A percentile compares a stretch with the other conserved stretches of the same genome.
Conservation (phyloP, 345 rosid genomes). For the Lumnitzera littorea region DNA sequence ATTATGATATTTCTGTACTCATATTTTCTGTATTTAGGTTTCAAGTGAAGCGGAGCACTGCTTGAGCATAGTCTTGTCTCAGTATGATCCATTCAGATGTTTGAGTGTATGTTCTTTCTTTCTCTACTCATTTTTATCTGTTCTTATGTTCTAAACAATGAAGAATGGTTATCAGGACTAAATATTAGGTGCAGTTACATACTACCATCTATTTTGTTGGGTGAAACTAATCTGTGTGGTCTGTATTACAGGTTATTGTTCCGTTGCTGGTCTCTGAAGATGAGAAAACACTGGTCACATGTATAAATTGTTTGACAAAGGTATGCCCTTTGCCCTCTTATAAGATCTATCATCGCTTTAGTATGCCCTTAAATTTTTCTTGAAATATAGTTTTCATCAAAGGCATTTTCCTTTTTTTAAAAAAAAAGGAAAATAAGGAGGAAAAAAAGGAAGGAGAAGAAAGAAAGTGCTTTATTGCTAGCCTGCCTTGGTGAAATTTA, state of each 20-base stretch:
- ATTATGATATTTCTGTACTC: slow-evolving; percentile 6
- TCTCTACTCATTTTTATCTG: neutral
- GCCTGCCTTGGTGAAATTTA: too few relatives aligned
- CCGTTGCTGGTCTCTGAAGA: slow-evolving; percentile 90
- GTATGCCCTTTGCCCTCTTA: slow-evolving; percentile 20
- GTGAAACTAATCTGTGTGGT: too few relatives aligned
- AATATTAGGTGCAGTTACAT: too few relatives aligned
- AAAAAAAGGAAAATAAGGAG: too few relatives aligned
- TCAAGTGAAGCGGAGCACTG: slow-evolving; percentile 89
- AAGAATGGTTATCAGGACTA: too few relatives aligned
- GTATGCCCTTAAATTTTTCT: neutral
- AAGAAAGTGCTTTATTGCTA: too few relatives aligned
- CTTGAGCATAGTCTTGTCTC: slow-evolving; percentile 63
- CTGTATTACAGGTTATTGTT: slow-evolving; percentile 58
- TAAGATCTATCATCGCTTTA: neutral
- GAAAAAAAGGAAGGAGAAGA: too few relatives aligned
- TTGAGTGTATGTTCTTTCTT: slow-evolving; percentile 46
- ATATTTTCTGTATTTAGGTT: slow-evolving; percentile 37
- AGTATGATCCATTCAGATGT: slow-evolving; percentile 95
- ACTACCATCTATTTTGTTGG: too few relatives aligned
- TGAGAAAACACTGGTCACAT: slow-evolving; percentile 84
- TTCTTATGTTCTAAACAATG: neutral
- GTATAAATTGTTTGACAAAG: slow-evolving; percentile 94
- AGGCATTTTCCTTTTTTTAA: too few relatives aligned
- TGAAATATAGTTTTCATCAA: neutral